Evolutionary conservation across 2,329 filamentous ascomycete species (phyloP).

Genomic region (Gnomoniopsis smithogilvyi): DNA sequence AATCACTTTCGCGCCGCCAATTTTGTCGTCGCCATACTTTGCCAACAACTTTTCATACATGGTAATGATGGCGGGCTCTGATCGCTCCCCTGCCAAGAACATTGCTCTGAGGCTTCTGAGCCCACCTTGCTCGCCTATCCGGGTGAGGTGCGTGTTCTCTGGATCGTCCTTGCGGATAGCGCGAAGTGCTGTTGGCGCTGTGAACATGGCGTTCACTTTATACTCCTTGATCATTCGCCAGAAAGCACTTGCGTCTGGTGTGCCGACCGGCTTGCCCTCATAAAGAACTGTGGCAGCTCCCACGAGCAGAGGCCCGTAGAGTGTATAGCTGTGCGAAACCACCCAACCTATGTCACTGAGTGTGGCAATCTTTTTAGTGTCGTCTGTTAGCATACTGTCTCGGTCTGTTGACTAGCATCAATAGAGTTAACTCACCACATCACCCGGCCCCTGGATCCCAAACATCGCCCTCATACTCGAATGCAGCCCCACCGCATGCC

Average conservation of each 20-base stretch:
- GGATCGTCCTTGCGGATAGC: slow-evolving; percentile 87
- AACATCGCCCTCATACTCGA: slow-evolving; percentile 82
- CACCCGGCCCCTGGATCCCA: slow-evolving; percentile 76
- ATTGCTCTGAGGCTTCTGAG: slow-evolving; percentile 69
- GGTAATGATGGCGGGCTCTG: slow-evolving; percentile 79
- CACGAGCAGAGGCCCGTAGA: slow-evolving; percentile 82
- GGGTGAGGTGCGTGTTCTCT: slow-evolving; percentile 62
- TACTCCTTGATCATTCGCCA: slow-evolving; percentile 86
- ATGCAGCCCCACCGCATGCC: slow-evolving; percentile 81
- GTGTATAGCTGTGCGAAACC: slow-evolving; percentile 73
- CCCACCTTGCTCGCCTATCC: slow-evolving; percentile 64
- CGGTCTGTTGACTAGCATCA: background rate
- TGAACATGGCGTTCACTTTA: slow-evolving; percentile 79
- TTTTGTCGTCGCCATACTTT: slow-evolving; percentile 55
- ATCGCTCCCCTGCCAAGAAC: slow-evolving; percentile 86
- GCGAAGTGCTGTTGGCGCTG: slow-evolving; percentile 81
- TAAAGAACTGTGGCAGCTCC: slow-evolving; percentile 86
- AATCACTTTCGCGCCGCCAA: slow-evolving; percentile 53
- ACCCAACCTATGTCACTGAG: slow-evolving; percentile 84
- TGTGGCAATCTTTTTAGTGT: slow-evolving; percentile 29
- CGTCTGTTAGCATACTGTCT: slow-evolving; percentile 1
- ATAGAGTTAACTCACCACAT: slow-evolving; percentile 51
- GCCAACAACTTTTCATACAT: slow-evolving; percentile 74
- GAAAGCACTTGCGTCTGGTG: slow-evolving; percentile 81
- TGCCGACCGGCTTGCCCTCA: slow-evolving; percentile 92